Conservation (phyloP, 2,329 filamentous ascomycete species). For the Trichoderma afroharzianum region DNA sequence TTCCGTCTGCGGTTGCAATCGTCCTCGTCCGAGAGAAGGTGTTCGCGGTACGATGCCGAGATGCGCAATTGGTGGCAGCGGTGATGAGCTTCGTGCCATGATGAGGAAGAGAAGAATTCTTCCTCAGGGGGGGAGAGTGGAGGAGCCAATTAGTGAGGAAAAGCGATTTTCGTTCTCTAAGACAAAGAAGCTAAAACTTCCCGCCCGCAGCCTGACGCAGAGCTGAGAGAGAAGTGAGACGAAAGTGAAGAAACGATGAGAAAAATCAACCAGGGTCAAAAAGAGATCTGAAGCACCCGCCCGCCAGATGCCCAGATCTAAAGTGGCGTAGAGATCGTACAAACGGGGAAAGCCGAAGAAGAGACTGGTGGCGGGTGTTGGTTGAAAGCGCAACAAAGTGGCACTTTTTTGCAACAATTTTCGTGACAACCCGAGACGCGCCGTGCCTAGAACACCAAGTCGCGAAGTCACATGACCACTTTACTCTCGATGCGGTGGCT, state of each 20-base stretch:
- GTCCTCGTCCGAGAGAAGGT: conserved; percentile 24
- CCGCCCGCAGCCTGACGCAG: neutral
- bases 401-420: neutral
- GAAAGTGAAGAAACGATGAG: neutral
- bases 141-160: conserved; percentile 14
- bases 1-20: conserved; percentile 24
- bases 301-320: neutral
- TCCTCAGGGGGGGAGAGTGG: neutral
- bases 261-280: neutral
- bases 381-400: conserved; percentile 2
- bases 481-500: conserved; percentile 4
- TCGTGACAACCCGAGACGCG: conserved; percentile 15
- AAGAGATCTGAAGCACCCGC: neutral
- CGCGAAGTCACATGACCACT: conserved; percentile 21
- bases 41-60: conserved; percentile 28
- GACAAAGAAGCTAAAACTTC: conserved; percentile 3
- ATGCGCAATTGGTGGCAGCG: conserved; percentile 31
- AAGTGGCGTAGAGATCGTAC: conserved; percentile 8
- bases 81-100: conserved; percentile 32
- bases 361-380: conserved; percentile 14
- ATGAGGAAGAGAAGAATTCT: conserved; percentile 13
- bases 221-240: conserved; percentile 20
- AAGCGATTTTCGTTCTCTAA: conserved; percentile 1
- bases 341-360: neutral
- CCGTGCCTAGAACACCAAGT: conserved; percentile 13